Evolutionary conservation across 345 rosid genomes (phyloP).

Genomic region (Zanthoxylum bungeanum): DNA sequence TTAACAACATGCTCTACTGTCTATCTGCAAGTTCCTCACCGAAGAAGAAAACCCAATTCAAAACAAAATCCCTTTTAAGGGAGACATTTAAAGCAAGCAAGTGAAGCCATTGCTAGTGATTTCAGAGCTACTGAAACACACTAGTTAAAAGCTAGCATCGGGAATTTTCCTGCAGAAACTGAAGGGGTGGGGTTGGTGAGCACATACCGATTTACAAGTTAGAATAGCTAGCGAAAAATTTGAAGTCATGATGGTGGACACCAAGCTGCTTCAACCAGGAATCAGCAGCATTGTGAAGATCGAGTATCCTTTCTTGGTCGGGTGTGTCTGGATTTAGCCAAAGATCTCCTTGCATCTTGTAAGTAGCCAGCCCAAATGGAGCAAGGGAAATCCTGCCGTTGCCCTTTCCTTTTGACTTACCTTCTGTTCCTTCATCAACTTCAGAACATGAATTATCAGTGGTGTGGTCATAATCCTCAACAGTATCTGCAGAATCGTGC

Average conservation of each 20-base stretch:
- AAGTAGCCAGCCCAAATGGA: slow-evolving; percentile 66
- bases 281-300: slow-evolving; percentile 57
- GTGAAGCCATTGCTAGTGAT: not conserved
- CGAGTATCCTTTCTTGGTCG: slow-evolving; percentile 39
- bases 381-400: slow-evolving; percentile 32
- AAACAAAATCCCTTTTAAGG: not conserved
- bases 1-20: not conserved
- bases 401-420: slow-evolving; percentile 10
- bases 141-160: not conserved
- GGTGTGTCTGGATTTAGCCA: slow-evolving; percentile 45
- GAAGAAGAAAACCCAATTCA: not conserved
- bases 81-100: not conserved
- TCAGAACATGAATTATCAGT: slow-evolving; percentile 20
- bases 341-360: slow-evolving; percentile 67
- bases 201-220: slow-evolving; percentile 12
- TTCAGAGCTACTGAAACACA: not conserved
- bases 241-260: slow-evolving; percentile 61
- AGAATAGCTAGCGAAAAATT: slow-evolving; percentile 40
- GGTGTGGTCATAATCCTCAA: slow-evolving; percentile 8
- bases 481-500: slow-evolving; percentile 30
- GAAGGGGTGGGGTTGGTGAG: not conserved
- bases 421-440: not conserved
- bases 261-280: slow-evolving; percentile 85
- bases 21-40: not conserved
- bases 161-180: not conserved